Evolutionary conservation across 371 early-diverging fungal species (phyloP), one percentile per base, ranked within the genome.

Genomic region (Choanephora cucurbitarum): DNA sequence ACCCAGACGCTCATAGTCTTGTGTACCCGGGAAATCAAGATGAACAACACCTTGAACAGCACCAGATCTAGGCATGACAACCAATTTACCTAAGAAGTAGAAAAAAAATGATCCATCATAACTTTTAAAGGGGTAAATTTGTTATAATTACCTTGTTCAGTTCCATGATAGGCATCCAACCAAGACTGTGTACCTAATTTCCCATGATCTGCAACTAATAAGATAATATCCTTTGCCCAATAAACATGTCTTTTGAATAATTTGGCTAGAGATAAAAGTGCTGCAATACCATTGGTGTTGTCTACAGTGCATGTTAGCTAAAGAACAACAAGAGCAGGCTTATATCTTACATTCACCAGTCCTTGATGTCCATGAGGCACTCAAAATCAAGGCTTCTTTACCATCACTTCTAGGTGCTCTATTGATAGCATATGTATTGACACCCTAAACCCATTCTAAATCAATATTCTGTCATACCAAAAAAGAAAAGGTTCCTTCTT

Each of bases 151-250:
- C 78, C 72, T 24, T 66, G 32, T 14, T 70, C 56, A 11, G 71
- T 67, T 21, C 92, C 92, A 67, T 96, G 96, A 69, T 98, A 96
- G 1, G 92, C 91, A 43, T 87, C 81, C n/a, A 97, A 73, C 95
- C 95, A 98, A 7, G 89, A 87, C 49, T 91, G 88, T 6, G 89
- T 84, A 3, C 96, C 96, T 2, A 68, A 56, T 19, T 81, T 78
- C 14, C 84, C 89, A 5, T 85, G 76, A 62, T 94, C 93, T 4
- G 93, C 82, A 1, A 95, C 83, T 6, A 97, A 69, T 44, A 97
- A 81, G 11, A 98, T 84, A 19, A 96, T 79, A 65, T 96, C 97
- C 69, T 95, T 94, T 42, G 95, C 82, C 96, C 95, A 96, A 68
- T 89, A 87, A 33, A 88, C 86, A 56, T 76, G 88, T 56, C 93